Evolutionary conservation across 148 eudicot species (phyloP).

Genomic region (Rheum nobile): DNA sequence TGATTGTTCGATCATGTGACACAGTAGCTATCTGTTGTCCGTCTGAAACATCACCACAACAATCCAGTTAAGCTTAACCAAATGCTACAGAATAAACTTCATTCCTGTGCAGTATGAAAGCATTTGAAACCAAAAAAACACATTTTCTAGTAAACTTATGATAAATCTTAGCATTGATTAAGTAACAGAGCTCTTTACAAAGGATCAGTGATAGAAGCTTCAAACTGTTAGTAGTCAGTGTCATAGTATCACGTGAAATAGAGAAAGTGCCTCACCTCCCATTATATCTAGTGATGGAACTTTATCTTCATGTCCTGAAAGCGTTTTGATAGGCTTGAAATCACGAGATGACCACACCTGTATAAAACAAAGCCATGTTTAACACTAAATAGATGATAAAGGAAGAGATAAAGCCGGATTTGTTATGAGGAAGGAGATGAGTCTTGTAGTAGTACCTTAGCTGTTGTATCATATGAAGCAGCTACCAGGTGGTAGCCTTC

Average conservation of each 20-base stretch:
- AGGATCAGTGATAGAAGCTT: neutral
- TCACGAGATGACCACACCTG: constrained; percentile 92
- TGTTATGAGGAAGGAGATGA: neutral
- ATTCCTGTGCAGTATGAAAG: neutral
- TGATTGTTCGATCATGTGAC: constrained; percentile 78
- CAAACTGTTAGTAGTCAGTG: neutral
- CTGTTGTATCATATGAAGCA: constrained; percentile 83
- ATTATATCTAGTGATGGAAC: constrained; percentile 66
- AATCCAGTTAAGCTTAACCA: neutral
- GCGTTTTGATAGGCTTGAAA: constrained; percentile 71
- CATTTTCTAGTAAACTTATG: neutral
- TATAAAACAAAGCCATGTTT: constrained; percentile 13
- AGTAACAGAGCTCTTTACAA: too few relatives aligned
- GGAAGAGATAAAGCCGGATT: neutral
- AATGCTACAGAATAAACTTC: neutral
- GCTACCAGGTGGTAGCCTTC: constrained; percentile 90
- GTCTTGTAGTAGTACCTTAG: constrained; percentile 45
- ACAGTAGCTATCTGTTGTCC: constrained; percentile 73
- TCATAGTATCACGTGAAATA: neutral
- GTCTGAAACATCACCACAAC: constrained; percentile 41
- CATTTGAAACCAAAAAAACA: neutral
- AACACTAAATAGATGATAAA: neutral
- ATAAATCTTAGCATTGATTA: neutral
- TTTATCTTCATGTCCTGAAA: constrained; percentile 80
- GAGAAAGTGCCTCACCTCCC: constrained; percentile 35